Conservation (phyloP, 2,329 filamentous ascomycete species). For the Echinosphaeria canescens region DNA sequence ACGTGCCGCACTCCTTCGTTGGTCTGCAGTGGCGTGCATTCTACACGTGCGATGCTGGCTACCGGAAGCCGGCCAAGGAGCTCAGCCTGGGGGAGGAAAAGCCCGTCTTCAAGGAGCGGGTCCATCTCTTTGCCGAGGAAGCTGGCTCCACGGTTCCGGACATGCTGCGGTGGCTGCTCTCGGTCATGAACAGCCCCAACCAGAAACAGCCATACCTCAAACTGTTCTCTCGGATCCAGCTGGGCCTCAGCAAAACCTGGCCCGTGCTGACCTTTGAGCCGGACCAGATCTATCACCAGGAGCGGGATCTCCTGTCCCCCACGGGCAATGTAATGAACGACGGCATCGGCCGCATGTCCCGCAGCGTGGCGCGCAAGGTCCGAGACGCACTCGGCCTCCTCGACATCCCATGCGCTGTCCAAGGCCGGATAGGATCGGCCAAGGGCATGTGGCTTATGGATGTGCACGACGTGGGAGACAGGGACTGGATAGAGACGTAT, state of each 20-base stretch:
- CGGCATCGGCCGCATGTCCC: constrained; percentile 44
- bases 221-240: constrained; percentile 31
- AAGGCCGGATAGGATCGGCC: constrained; percentile 48
- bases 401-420: constrained; percentile 39
- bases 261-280: constrained; percentile 21
- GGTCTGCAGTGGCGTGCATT: constrained; percentile 25
- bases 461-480: constrained; percentile 17
- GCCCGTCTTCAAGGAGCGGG: constrained; percentile 14
- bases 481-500: constrained; percentile 43
- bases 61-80: constrained; percentile 15
- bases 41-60: constrained; percentile 14
- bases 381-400: constrained; percentile 23
- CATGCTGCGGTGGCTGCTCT: constrained; percentile 30
- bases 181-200: constrained; percentile 20
- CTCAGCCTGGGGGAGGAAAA: constrained; percentile 9
- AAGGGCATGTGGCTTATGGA: constrained; percentile 60
- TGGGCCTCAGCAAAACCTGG: constrained; percentile 28
- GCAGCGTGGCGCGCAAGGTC: constrained; percentile 29
- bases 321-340: constrained; percentile 35
- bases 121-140: constrained; percentile 32
- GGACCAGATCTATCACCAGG: constrained; percentile 19
- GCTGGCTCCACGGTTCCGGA: constrained; percentile 13
- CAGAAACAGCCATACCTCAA: constrained; percentile 25
- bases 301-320: constrained; percentile 16
- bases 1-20: constrained; percentile 17